Conservation (phyloP, 768 basidiomycete species). For the Mycena albidolilacea region DNA sequence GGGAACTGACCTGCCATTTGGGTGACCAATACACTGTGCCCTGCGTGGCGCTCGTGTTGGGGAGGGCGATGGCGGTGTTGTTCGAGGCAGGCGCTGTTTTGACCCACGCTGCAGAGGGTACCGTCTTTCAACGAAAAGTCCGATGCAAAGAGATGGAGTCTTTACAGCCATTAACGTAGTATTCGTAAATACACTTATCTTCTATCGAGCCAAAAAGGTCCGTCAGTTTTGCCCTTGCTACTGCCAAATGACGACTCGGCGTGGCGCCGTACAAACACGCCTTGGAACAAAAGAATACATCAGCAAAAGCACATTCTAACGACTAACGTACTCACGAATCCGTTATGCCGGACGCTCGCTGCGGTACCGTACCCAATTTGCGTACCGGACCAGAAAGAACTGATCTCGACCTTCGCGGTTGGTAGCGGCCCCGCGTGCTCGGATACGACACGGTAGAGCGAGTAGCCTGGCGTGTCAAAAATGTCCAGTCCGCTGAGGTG, state of each 20-base stretch:
- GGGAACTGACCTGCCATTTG: conserved; percentile 25
- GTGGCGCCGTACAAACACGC: conserved; percentile 25
- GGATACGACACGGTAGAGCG: conserved; percentile 25
- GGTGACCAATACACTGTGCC: conserved; percentile 33
- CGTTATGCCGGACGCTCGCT: conserved; percentile 17
- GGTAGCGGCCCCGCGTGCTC: conserved; percentile 1
- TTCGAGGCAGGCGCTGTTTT: background rate
- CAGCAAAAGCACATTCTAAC: background rate
- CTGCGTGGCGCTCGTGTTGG: conserved; percentile 23
- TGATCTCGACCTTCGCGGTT: background rate
- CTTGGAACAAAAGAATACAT: background rate
- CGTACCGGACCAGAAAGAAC: conserved; percentile 19
- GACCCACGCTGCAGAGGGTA: conserved; percentile 14
- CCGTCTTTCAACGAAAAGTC: background rate
- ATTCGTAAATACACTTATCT: conserved; percentile 27
- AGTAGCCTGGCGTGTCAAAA: background rate
- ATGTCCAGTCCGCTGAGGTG: conserved; percentile 29
- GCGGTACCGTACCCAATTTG: conserved; percentile 34
- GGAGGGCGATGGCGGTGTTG: conserved; percentile 10
- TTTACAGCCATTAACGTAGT: conserved; percentile 32
- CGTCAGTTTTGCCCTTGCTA: conserved; percentile 12
- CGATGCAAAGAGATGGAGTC: background rate
- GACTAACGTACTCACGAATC: conserved; percentile 13
- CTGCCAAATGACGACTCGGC: background rate
- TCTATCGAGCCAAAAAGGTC: conserved; percentile 18